These are phyloP conservation scores for Magnusiomyces suaveolens DNA, from an alignment of 1,139 yeast species.

Conservation along the genomic window DNA sequence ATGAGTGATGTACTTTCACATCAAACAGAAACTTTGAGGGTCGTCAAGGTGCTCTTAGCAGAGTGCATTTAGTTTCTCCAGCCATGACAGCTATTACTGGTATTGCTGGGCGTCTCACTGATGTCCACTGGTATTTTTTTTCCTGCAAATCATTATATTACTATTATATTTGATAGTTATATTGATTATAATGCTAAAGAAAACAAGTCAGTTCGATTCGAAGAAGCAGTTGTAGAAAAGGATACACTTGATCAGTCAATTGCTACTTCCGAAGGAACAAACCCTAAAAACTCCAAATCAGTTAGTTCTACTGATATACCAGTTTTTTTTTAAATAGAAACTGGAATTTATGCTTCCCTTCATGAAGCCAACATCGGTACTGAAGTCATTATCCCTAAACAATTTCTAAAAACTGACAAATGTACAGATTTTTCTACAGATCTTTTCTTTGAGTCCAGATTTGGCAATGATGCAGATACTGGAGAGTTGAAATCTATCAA, in stretches of 20 bases:
- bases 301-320: constrained; percentile 53
- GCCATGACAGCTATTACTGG: constrained; percentile 99
- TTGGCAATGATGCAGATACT: constrained; percentile 48
- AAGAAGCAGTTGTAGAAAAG: constrained; percentile 25
- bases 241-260: constrained; percentile 22
- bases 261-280: constrained; percentile 22
- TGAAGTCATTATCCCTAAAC: constrained; percentile 97
- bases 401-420: constrained; percentile 92
- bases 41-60: constrained; percentile 94
- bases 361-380: constrained; percentile 94
- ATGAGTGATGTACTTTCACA: constrained; percentile 97
- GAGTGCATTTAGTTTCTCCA: constrained; percentile 97
- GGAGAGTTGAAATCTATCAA: constrained; percentile 80
- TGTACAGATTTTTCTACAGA: constrained; percentile 88
- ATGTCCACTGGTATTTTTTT: constrained; percentile 72
- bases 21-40: constrained; percentile 98
- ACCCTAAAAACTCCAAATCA: constrained; percentile 28
- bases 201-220: constrained; percentile 42
- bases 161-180: constrained; percentile 46
- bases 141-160: constrained; percentile 55
- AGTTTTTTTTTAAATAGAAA: constrained; percentile 56
- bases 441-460: constrained; percentile 82
- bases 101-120: constrained; percentile 80
- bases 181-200: constrained; percentile 58
- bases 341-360: constrained; percentile 87